A percentile compares a stretch with the other conserved stretches of the same genome.
These are phyloP conservation scores for Corylus heterophylla DNA, from an alignment of 306 rosid genomes.

Conservation along the genomic window DNA sequence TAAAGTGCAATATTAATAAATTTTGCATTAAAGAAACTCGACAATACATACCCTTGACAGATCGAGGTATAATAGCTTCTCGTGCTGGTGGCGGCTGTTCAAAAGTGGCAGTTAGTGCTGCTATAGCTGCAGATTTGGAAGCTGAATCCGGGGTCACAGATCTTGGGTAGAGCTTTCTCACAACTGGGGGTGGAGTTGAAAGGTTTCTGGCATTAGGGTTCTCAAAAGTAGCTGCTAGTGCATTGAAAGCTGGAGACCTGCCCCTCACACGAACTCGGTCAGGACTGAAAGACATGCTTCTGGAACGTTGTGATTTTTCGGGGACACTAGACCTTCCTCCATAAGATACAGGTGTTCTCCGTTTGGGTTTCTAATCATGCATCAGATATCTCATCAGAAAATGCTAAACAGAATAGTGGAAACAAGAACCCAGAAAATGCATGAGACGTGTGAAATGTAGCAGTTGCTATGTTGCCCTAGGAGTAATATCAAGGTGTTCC, in stretches of 20 bases:
- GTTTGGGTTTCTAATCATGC: constrained; percentile 75
- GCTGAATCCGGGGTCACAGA: constrained; percentile 67
- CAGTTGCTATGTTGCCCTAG: constrained; percentile 2
- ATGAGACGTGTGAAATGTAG: constrained; percentile 3
- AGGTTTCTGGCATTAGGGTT: constrained; percentile 72
- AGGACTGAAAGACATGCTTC: constrained; percentile 92
- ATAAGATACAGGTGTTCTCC: constrained; percentile 68
- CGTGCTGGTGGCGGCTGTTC: constrained; percentile 61
- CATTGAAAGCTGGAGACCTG: constrained; percentile 97
- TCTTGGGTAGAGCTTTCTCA: constrained; percentile 83
- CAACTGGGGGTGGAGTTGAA: constrained; percentile 93
- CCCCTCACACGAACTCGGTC: constrained; percentile 96
- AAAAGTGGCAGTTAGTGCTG: constrained; percentile 62
- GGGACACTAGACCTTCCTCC: constrained; percentile 89
- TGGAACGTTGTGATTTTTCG: constrained; percentile 86
- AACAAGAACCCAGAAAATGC: constrained; percentile 21
- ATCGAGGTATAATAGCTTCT: constrained; percentile 71
- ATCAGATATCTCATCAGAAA: constrained; percentile 29
- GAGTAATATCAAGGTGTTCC: background rate
- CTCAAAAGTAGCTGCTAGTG: constrained; percentile 90
- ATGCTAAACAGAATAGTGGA: constrained; percentile 24
- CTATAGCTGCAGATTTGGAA: constrained; percentile 67
- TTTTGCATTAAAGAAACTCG: constrained; percentile 15
- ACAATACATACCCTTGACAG: constrained; percentile 57
- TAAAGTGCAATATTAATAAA: constrained; percentile 21